Base-by-base conservation (phyloP, 1,284 basidiomycete genomes). In the Coniferiporia sulphurascens region DNA sequence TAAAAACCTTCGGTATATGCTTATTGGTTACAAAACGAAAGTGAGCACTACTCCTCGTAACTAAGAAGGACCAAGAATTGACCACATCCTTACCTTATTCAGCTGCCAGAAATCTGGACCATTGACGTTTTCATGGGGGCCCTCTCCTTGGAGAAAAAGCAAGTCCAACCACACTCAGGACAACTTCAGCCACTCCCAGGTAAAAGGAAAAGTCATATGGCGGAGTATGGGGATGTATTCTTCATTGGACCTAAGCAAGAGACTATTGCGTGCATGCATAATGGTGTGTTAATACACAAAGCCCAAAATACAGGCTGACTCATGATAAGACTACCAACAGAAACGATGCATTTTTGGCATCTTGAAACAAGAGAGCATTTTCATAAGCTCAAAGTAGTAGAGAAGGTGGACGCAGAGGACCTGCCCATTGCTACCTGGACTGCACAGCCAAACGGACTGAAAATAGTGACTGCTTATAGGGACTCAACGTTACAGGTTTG, bases 101-200 rank as follows among this genome's bases (percentile, higher is more conserved):
- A 61, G 59, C 49, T 50, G 1, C 59, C 59, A 8, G 59, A 61
- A 21, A 19, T 61, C n/a, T 61, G 59, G 59, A 52, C 45, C 9
- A 22, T 59, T n/a, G 43, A n/a, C 27, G 48, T 49, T 10, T 34
- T 58, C 17, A 22, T 17, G n/a, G 22, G n/a, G n/a, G n/a, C n/a
- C n/a, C n/a, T 61, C 27, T 35, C 15, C 36, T n/a, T 61, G 19
- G 55, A 45, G 38, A 35, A 46, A 10, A 43, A 61, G 32, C 34
- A n/a, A n/a, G n/a, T 61, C 12, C 15, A 34, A 17, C 34, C 21
- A 38, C 17, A 19, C n/a, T n/a, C 41, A 15, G 19, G 32, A 36
- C 22, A 56, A n/a, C n/a, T n/a, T n/a, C n/a, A n/a, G n/a, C n/a
- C n/a, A n/a, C n/a, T n/a, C n/a, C n/a, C n/a, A n/a, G n/a, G n/a